phyloP scores from a whole-genome alignment of 148 eudicot species.

The Drosera capensis region DNA sequence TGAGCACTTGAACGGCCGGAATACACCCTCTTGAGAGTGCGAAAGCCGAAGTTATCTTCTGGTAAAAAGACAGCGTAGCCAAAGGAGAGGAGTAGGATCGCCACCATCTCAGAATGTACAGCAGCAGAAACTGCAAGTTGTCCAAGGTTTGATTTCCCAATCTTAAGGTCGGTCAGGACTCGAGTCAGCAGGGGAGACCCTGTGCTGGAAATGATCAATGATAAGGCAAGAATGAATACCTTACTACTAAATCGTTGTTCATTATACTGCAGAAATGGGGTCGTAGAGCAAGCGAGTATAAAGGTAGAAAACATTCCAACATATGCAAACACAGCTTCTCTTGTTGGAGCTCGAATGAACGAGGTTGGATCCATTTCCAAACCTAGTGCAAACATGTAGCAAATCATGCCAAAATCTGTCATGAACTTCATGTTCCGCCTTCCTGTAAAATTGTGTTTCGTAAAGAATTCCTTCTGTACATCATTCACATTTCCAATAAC shows the following conservation, averaged over 20 bases:
- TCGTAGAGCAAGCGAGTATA: constrained; percentile 19
- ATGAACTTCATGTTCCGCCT: constrained; percentile 30
- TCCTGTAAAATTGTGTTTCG: constrained; percentile 6
- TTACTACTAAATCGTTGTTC: not conserved
- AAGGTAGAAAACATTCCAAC: constrained; percentile 54
- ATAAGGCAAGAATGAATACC: constrained; percentile 34
- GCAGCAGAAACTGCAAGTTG: constrained; percentile 58
- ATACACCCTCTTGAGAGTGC: constrained; percentile 9
- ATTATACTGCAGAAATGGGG: constrained; percentile 27
- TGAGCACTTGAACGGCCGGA: constrained; percentile 1
- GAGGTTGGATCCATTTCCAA: constrained; percentile 56
- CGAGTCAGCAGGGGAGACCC: constrained; percentile 65
- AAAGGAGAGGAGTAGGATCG: constrained; percentile 29
- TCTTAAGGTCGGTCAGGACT: constrained; percentile 70
- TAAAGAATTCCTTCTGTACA: constrained; percentile 8
- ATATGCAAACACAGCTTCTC: constrained; percentile 50
- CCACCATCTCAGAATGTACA: constrained; percentile 48
- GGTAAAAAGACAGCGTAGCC: constrained; percentile 40
- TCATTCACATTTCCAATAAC: constrained; percentile 23
- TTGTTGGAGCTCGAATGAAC: constrained; percentile 31
- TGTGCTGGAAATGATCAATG: constrained; percentile 51
- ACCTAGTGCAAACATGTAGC: constrained; percentile 74
- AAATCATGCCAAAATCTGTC: constrained; percentile 70
- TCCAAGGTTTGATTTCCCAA: constrained; percentile 79
- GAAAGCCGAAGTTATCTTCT: constrained; percentile 10